phyloP scores from a whole-genome alignment of 306 rosid species.

The Begonia fuchsioides region DNA sequence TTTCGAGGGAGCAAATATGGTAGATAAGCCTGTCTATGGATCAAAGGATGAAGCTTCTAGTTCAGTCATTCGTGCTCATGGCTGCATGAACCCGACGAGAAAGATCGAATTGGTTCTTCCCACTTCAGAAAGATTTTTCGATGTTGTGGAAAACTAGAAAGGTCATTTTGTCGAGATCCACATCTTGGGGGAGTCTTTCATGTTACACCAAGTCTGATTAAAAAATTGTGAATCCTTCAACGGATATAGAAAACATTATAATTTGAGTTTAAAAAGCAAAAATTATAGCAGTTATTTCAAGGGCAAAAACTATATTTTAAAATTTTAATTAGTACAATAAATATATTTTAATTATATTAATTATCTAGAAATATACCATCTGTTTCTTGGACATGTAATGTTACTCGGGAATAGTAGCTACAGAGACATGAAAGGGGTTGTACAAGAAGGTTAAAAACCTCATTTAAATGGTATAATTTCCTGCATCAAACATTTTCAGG shows the following conservation, averaged over 20 bases:
- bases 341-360: too few species aligned
- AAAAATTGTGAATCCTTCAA: too few species aligned
- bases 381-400: too few species aligned
- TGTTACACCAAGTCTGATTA: slow-evolving; percentile 57
- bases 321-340: too few species aligned
- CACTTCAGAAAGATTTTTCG: slow-evolving; percentile 59
- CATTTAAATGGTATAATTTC: not conserved
- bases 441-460: not conserved
- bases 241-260: too few species aligned
- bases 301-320: too few species aligned
- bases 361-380: too few species aligned
- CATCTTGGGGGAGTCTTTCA: slow-evolving; percentile 92
- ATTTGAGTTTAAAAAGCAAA: too few species aligned
- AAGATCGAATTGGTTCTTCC: slow-evolving; percentile 54
- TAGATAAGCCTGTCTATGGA: slow-evolving; percentile 18
- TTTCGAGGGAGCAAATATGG: slow-evolving; percentile 11
- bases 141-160: slow-evolving; percentile 67
- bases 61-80: slow-evolving; percentile 44
- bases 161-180: slow-evolving; percentile 44
- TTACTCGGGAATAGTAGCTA: too few species aligned
- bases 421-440: not conserved
- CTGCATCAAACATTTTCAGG: slow-evolving; percentile 54
- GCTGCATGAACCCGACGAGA: slow-evolving; percentile 74
- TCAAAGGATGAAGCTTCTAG: slow-evolving; percentile 16
- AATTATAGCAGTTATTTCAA: too few species aligned